Evolutionary conservation across 2,329 filamentous ascomycete species (phyloP).

Genomic region (Fusarium camptoceras): DNA sequence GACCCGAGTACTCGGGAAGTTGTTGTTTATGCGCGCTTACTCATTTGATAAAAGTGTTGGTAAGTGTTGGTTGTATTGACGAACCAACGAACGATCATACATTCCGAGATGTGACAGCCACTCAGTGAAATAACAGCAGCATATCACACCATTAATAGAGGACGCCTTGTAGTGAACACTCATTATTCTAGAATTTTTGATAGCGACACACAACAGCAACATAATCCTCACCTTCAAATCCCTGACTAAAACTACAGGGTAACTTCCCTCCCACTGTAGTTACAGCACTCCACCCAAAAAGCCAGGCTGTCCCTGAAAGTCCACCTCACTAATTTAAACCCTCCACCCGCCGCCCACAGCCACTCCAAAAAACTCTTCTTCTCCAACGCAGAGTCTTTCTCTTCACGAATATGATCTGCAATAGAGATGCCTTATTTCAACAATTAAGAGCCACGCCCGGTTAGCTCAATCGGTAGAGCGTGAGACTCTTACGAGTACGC

Average conservation of each 20-base stretch:
- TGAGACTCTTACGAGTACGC: slow-evolving; percentile 69
- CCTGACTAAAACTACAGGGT: neutral
- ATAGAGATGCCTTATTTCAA: neutral
- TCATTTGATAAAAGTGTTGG: neutral
- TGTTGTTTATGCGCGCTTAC: neutral
- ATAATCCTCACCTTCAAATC: too few species aligned
- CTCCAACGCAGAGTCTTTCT: neutral
- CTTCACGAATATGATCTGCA: neutral
- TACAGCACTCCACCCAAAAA: neutral
- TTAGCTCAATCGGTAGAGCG: slow-evolving; percentile 66
- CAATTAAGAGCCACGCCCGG: slow-evolving; percentile 42
- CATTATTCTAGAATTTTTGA: too few species aligned
- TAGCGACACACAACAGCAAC: too few species aligned
- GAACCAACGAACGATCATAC: neutral
- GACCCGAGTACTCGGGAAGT: neutral
- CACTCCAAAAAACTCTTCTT: neutral
- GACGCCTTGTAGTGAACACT: too few species aligned
- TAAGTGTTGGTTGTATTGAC: neutral
- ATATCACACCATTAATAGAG: too few species aligned
- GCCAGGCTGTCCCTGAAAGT: slow-evolving; percentile 20
- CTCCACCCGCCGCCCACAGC: neutral
- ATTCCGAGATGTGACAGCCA: neutral
- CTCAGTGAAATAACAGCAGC: neutral
- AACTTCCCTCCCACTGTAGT: neutral
- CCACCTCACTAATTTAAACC: slow-evolving; percentile 20